Evolutionary conservation across 1,139 yeast genomes (phyloP).

Genomic region (Pichia sp.): DNA sequence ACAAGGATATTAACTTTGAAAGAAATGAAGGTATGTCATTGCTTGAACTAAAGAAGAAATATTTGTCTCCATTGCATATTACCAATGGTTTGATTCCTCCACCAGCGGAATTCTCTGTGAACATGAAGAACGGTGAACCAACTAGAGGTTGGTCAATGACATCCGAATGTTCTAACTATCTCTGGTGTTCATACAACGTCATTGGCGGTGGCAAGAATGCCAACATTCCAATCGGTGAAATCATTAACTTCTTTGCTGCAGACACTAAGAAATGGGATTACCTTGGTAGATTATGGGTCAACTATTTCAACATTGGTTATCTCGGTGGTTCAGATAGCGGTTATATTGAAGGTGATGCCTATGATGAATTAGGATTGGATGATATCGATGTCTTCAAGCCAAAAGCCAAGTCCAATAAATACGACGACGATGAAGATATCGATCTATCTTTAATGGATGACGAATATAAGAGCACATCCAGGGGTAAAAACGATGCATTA

Average conservation of each 20-base stretch:
- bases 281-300: slow-evolving; percentile 33
- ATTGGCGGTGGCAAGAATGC: slow-evolving; percentile 37
- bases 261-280: slow-evolving; percentile 28
- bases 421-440: slow-evolving; percentile 9
- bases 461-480: background rate
- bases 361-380: slow-evolving; percentile 30
- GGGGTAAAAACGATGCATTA: slow-evolving; percentile 4
- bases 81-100: slow-evolving; percentile 61
- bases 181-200: slow-evolving; percentile 59
- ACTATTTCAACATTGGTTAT: slow-evolving; percentile 27
- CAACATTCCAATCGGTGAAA: slow-evolving; percentile 29
- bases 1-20: slow-evolving; percentile 34
- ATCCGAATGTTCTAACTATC: slow-evolving; percentile 49
- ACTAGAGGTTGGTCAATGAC: slow-evolving; percentile 60
- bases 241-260: slow-evolving; percentile 22
- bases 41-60: slow-evolving; percentile 37
- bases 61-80: slow-evolving; percentile 45
- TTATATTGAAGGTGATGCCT: slow-evolving; percentile 30
- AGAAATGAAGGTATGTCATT: slow-evolving; percentile 27
- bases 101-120: slow-evolving; percentile 37
- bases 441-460: slow-evolving; percentile 3
- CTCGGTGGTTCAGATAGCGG: slow-evolving; percentile 26
- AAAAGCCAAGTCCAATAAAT: slow-evolving; percentile 10
- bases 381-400: slow-evolving; percentile 19
- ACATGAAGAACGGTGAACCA: slow-evolving; percentile 39